Percentiles rank a stretch among this genome's conserved stretches.
Evolutionary conservation across 805 yeast genomes (phyloP).

Genomic region (Candida ipomoeae): DNA sequence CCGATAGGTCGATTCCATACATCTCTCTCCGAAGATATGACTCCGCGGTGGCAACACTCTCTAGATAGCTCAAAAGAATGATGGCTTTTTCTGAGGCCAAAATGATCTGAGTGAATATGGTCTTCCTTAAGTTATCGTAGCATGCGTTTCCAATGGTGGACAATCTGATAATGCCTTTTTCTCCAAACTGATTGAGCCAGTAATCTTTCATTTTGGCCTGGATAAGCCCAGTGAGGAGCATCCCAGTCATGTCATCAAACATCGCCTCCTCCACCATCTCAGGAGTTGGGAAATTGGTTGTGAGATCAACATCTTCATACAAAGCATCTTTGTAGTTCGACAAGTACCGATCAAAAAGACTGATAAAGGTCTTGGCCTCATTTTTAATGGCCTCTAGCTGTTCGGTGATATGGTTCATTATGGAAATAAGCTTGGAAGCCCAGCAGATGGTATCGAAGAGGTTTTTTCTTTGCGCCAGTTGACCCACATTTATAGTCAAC

Average conservation of each 20-base stretch:
- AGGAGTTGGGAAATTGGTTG: conserved; percentile 25
- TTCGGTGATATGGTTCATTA: conserved; percentile 21
- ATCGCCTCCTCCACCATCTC: conserved; percentile 17
- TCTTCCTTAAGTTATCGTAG: conserved; percentile 48
- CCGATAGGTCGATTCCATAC: conserved; percentile 10
- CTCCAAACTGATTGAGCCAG: conserved; percentile 64
- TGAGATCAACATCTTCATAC: conserved; percentile 18
- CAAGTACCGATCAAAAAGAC: conserved; percentile 29
- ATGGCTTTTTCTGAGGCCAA: conserved; percentile 56
- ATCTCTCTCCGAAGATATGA: conserved; percentile 3
- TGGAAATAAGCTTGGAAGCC: conserved; percentile 25
- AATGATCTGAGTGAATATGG: conserved; percentile 45
- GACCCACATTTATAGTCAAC: conserved; percentile 11
- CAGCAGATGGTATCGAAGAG: conserved; percentile 22
- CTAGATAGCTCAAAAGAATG: conserved; percentile 40
- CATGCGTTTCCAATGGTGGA: conserved; percentile 44
- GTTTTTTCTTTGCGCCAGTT: conserved; percentile 9
- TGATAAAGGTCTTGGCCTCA: conserved; percentile 25
- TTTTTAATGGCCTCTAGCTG: conserved; percentile 18
- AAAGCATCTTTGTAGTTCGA: conserved; percentile 30
- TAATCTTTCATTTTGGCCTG: conserved; percentile 50
- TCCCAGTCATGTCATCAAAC: conserved; percentile 33
- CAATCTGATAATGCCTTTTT: conserved; percentile 59
- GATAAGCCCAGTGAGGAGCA: conserved; percentile 52
- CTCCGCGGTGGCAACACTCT: conserved; percentile 25